phyloP scores from a whole-genome alignment of 805 yeast genomes.

The Kodamaea sagamina region DNA sequence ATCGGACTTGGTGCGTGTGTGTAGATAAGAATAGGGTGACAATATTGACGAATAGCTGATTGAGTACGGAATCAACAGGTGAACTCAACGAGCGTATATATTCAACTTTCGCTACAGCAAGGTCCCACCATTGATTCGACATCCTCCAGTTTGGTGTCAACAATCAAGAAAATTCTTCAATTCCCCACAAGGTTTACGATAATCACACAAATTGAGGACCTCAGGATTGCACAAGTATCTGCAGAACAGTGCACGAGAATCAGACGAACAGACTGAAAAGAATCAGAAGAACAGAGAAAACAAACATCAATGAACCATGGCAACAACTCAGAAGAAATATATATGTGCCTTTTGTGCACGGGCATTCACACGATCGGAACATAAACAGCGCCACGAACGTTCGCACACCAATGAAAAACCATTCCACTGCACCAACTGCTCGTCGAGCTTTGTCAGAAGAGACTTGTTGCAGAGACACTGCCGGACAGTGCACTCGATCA shows the following conservation, averaged over 20 bases:
- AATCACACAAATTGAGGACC: no score
- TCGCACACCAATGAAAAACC: constrained; percentile 95
- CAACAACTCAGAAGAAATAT: constrained; percentile 59
- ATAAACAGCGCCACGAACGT: constrained; percentile 88
- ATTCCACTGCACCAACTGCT: constrained; percentile 69
- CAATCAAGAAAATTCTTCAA: no score
- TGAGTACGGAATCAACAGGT: not conserved
- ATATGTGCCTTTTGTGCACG: constrained; percentile 79
- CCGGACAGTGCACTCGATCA: constrained; percentile 66
- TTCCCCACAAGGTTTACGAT: no score
- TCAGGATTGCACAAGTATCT: no score
- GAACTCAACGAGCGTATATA: not conserved
- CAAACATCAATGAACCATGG: constrained; percentile 5
- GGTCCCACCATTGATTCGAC: no score
- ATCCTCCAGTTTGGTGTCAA: no score
- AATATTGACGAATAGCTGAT: no score
- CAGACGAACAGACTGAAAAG: no score
- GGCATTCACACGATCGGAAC: constrained; percentile 94
- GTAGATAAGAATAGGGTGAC: not conserved
- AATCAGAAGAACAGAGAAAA: no score
- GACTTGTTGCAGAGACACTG: constrained; percentile 77
- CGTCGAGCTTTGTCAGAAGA: constrained; percentile 72
- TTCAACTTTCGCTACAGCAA: no score
- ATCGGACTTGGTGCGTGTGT: constrained; percentile 2
- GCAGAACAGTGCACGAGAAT: no score